phyloP scores from a whole-genome alignment of 768 basidiomycete genomes.

The Naganishia friedmannii region DNA sequence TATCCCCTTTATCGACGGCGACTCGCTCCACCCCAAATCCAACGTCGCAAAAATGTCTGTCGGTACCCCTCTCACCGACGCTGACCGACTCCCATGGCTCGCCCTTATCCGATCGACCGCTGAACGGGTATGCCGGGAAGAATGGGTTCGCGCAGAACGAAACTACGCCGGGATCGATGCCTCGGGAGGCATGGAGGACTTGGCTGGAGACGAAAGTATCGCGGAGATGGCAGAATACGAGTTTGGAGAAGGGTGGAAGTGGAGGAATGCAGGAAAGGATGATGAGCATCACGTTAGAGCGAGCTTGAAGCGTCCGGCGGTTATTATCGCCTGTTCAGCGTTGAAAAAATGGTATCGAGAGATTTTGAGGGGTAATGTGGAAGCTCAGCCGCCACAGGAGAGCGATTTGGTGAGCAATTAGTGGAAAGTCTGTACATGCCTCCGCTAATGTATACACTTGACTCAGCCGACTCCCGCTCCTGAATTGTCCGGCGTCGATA shows the following conservation, averaged over 20 bases:
- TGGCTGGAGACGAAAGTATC: background rate
- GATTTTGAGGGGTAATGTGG: slow-evolving; percentile 65
- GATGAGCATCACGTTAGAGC: slow-evolving; percentile 29
- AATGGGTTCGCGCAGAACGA: slow-evolving; percentile 32
- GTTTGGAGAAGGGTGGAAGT: slow-evolving; percentile 30
- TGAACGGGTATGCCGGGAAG: slow-evolving; percentile 54
- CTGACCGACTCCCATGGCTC: slow-evolving; percentile 84
- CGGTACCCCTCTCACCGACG: slow-evolving; percentile 72
- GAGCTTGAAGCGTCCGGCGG: slow-evolving; percentile 55
- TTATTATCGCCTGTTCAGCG: slow-evolving; percentile 84
- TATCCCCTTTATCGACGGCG: slow-evolving; percentile 83
- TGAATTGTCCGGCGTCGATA: slow-evolving; percentile 8
- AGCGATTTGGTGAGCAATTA: slow-evolving; percentile 44
- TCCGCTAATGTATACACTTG: background rate
- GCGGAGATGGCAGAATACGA: slow-evolving; percentile 36
- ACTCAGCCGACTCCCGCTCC: slow-evolving; percentile 6
- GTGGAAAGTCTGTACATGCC: too few relatives aligned
- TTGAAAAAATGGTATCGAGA: slow-evolving; percentile 78
- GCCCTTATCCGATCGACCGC: slow-evolving; percentile 66
- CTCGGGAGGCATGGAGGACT: background rate
- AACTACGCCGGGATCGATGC: slow-evolving; percentile 10
- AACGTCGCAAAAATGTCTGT: slow-evolving; percentile 85
- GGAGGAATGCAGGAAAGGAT: slow-evolving; percentile 19
- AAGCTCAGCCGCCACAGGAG: slow-evolving; percentile 41
- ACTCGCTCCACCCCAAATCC: slow-evolving; percentile 73